A percentile compares a stretch with the other conserved stretches of the same genome.
Conservation (phyloP, 1,284 basidiomycete species). For the Vanrija pseudolonga region DNA sequence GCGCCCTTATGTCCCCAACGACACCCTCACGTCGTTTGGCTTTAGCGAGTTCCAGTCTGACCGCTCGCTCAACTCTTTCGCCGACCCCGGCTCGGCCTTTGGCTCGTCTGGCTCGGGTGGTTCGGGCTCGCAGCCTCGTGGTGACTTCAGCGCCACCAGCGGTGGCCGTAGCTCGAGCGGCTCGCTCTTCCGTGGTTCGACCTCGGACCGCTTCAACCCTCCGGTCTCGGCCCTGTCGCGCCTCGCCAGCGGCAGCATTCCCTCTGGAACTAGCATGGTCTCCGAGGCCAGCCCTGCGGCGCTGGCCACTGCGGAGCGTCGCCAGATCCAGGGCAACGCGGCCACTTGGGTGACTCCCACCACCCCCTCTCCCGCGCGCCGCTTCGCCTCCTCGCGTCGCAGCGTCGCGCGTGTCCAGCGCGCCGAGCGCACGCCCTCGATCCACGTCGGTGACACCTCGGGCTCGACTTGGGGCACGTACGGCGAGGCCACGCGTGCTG, state of each 20-base stretch:
- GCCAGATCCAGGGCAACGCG: conserved; percentile 26
- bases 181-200: neutral
- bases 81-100: conserved; percentile 12
- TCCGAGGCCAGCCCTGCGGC: no score
- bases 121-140: neutral
- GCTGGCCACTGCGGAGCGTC: conserved; percentile 37
- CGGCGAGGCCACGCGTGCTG: no score
- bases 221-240: neutral
- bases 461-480: no score
- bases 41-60: conserved; percentile 13
- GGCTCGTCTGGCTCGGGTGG: neutral
- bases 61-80: conserved; percentile 14
- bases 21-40: conserved; percentile 20
- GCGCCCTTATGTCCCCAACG: conserved; percentile 29
- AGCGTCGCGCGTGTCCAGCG: no score
- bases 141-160: no score
- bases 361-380: no score
- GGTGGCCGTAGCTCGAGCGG: neutral
- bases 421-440: no score
- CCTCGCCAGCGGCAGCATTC: neutral
- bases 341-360: no score
- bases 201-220: neutral
- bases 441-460: no score
- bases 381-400: no score
- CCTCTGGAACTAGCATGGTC: conserved; percentile 19